A percentile compares a stretch with the other conserved stretches of the same genome.
Conservation (phyloP, 768 basidiomycete species). For the Trametes cingulata region DNA sequence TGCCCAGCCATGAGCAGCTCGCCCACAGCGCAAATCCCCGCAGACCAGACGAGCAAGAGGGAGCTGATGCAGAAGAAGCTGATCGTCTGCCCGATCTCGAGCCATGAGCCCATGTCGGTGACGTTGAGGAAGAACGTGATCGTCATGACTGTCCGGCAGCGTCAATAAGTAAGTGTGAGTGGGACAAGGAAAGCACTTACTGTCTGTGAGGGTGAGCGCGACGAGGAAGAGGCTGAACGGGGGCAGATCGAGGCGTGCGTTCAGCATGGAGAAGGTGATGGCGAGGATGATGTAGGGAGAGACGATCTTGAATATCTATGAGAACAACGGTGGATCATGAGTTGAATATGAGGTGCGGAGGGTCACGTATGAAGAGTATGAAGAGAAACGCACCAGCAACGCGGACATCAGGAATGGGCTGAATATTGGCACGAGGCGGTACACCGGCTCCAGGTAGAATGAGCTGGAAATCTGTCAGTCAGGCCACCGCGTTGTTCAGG, state of each 20-base stretch:
- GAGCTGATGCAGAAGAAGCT: slow-evolving; percentile 87
- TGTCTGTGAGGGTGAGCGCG: slow-evolving; percentile 72
- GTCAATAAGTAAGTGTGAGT: neutral
- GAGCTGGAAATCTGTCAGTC: slow-evolving; percentile 42
- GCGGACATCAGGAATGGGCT: slow-evolving; percentile 82
- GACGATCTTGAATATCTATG: slow-evolving; percentile 78
- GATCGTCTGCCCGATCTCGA: slow-evolving; percentile 88
- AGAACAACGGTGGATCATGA: neutral
- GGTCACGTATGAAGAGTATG: neutral
- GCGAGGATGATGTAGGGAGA: slow-evolving; percentile 80
- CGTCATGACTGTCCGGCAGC: slow-evolving; percentile 62
- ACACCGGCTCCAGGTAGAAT: slow-evolving; percentile 87
- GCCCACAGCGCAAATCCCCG: slow-evolving; percentile 71
- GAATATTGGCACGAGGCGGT: slow-evolving; percentile 83
- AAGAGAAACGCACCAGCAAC: slow-evolving; percentile 52
- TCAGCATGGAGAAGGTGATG: slow-evolving; percentile 66
- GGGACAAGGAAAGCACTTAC: slow-evolving; percentile 35
- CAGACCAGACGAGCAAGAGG: slow-evolving; percentile 75
- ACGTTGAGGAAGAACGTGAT: slow-evolving; percentile 83
- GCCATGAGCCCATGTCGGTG: slow-evolving; percentile 79
- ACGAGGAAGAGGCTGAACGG: slow-evolving; percentile 82
- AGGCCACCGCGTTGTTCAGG: neutral
- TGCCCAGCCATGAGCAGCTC: slow-evolving; percentile 62
- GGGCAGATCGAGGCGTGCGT: slow-evolving; percentile 64
- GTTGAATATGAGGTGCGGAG: too few species aligned